Evolutionary conservation across 1,139 yeast genomes (phyloP), one percentile per base, ranked within the genome.

Genomic region (Hansenula lynferdii): DNA sequence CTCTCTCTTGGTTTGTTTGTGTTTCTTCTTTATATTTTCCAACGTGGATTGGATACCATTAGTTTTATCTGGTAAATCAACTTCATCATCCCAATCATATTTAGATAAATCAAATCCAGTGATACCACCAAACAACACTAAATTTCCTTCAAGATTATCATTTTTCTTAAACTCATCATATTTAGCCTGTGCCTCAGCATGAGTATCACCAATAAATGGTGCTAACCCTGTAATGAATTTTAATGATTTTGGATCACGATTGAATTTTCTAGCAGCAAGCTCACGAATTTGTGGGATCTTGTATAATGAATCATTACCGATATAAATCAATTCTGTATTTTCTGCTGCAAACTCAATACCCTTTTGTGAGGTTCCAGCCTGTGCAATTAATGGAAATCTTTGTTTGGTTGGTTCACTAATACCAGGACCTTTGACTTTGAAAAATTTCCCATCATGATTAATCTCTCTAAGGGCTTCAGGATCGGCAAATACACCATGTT

Each of bases 291-390:
- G 31, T 1, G 60, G 60, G 11, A 60, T 28, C 14, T 18, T 42
- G n/a, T 35, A 39, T 17, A 31, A 44, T 9, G 8, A 53, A 2
- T 38, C 40, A 24, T 47, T 45, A 15, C 65, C 59, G 17, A 65
- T 65, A 42, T 62, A 65, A 5, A 64, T 63, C 12, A 56, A 58
- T 41, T 65, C 70, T 3, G 68, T 68, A 48, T 62, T 58, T 37
- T 56, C 56, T 18, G 69, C 67, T 14, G 69, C 69, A 50, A 60
- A 63, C 6, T 58, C 59, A 26, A 58, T 57, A 8, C 70, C 69
- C 10, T 57, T 58, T 20, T 56, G 50, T 2, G 68, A 62, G 20
- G 67, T 57, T 14, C 69, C 70, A 3, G 70, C 70, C 47, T 65
- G 70, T 24, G 63, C 48, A 30, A 65, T 51, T 5, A 64, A 62